phyloP scores from a whole-genome alignment of 164 flowering plant species.

The Santalum album region DNA sequence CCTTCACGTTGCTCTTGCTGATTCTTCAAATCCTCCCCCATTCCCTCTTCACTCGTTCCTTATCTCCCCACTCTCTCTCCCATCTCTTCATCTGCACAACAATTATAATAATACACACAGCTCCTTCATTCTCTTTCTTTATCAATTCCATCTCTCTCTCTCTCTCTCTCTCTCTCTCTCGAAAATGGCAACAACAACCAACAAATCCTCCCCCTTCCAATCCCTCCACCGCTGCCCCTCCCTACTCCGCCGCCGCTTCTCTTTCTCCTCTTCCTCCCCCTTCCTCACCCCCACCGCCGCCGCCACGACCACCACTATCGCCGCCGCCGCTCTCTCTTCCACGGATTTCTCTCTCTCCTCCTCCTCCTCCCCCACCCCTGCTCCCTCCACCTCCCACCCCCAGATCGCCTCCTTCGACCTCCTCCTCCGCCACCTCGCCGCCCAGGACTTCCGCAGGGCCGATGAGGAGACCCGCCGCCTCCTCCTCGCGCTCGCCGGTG shows the following conservation, averaged over 20 bases:
- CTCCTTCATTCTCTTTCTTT: no score
- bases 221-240: slow-evolving; percentile 32
- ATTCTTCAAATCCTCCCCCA: slow-evolving; percentile 8
- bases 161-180: slow-evolving; percentile 4
- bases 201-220: slow-evolving; percentile 25
- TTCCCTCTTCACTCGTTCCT: slow-evolving; percentile 25
- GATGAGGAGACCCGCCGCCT: slow-evolving; percentile 95
- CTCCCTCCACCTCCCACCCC: slow-evolving; percentile 21
- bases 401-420: slow-evolving; percentile 36
- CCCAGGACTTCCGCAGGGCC: slow-evolving; percentile 58
- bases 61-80: slow-evolving; percentile 9
- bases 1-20: slow-evolving; percentile 16
- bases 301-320: slow-evolving; percentile 17
- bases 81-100: not conserved
- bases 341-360: slow-evolving; percentile 21
- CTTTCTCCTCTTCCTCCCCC: slow-evolving; percentile 11
- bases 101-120: no score
- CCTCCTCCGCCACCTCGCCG: slow-evolving; percentile 46
- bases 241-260: slow-evolving; percentile 10
- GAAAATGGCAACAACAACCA: not conserved
- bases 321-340: slow-evolving; percentile 4
- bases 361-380: slow-evolving; percentile 10
- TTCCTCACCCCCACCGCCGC: slow-evolving; percentile 19
- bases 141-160: no score
- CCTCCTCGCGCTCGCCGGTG: slow-evolving; percentile 76